phyloP scores from a whole-genome alignment of 2,329 filamentous ascomycete genomes.

The Aspergillus sergii region DNA sequence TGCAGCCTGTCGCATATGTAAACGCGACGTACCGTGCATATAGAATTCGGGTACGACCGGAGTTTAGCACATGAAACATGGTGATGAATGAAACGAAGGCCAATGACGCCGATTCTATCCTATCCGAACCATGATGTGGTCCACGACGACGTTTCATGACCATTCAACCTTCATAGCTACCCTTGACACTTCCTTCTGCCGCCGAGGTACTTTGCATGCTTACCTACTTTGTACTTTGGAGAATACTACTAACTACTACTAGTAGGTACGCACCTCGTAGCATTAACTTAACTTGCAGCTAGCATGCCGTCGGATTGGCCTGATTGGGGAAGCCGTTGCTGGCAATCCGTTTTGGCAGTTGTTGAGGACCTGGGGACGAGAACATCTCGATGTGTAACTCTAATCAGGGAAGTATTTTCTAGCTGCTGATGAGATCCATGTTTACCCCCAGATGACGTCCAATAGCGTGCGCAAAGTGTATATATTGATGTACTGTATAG shows the following conservation, averaged over 20 bases:
- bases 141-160: too few species aligned
- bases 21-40: neutral
- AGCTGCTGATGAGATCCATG: neutral
- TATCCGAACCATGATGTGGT: too few species aligned
- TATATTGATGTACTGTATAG: neutral
- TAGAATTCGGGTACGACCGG: constrained; percentile 5
- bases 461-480: neutral
- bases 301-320: neutral
- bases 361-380: neutral
- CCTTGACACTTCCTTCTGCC: neutral
- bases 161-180: too few species aligned
- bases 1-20: neutral
- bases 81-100: neutral
- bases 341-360: neutral
- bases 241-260: neutral
- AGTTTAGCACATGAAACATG: neutral
- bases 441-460: neutral
- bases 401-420: neutral
- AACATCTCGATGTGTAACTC: neutral
- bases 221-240: neutral
- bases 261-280: neutral
- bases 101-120: neutral
- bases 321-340: neutral
- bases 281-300: neutral
- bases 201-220: neutral